Conservation (phyloP, 176 grass and related monocot species). For the Rhynchospora breviuscula region DNA sequence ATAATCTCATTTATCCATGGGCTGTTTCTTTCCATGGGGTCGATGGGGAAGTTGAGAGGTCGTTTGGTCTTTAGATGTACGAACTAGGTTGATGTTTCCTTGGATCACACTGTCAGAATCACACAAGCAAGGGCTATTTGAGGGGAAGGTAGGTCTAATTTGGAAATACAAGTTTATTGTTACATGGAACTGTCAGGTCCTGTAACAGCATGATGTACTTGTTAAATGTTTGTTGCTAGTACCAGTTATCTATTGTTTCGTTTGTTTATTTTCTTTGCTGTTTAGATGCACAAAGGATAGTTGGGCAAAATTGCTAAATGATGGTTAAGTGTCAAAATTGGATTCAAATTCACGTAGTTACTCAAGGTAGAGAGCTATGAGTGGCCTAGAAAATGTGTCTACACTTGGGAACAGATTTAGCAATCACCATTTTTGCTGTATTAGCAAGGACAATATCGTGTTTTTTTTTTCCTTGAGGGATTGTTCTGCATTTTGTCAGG, state of each 20-base stretch:
- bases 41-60: neutral
- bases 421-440: neutral
- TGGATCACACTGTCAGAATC: neutral
- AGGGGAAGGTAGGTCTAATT: neutral
- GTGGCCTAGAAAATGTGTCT: neutral
- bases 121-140: neutral
- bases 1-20: conserved; percentile 1
- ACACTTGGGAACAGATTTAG: neutral
- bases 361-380: neutral
- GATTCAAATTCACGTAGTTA: neutral
- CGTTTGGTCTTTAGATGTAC: neutral
- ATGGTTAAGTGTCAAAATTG: neutral
- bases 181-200: neutral
- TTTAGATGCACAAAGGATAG: neutral
- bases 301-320: neutral
- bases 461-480: neutral
- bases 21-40: conserved; percentile 4
- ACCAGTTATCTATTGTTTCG: neutral
- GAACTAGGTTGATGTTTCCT: neutral
- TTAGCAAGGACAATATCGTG: neutral
- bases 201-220: neutral
- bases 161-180: neutral
- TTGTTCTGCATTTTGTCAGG: conserved; percentile 31
- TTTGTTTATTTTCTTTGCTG: neutral
- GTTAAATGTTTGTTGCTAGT: neutral